A percentile compares a stretch with the other conserved stretches of the same genome.
Evolutionary conservation across 495 filamentous ascomycete species (phyloP).

Genomic region (Astrothelium macrocarpum): DNA sequence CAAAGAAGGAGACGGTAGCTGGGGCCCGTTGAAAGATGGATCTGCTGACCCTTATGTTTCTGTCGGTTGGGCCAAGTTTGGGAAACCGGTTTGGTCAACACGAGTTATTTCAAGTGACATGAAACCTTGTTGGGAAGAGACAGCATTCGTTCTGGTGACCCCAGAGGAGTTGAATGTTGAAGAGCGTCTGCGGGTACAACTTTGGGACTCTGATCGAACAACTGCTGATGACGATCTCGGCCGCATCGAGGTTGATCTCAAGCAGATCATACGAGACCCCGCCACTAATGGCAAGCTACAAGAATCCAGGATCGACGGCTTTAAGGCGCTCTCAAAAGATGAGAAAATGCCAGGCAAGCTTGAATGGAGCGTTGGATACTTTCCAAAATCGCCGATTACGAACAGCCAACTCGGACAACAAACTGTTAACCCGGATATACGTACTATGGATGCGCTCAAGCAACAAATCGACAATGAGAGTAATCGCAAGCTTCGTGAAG

Average conservation of each 20-base stretch:
- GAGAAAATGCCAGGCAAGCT: slow-evolving; percentile 61
- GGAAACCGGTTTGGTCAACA: slow-evolving; percentile 55
- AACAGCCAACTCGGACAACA: slow-evolving; percentile 44
- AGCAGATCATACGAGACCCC: slow-evolving; percentile 48
- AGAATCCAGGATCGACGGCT: slow-evolving; percentile 45
- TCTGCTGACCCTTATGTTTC: slow-evolving; percentile 60
- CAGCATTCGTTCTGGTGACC: slow-evolving; percentile 52
- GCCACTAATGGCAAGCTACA: slow-evolving; percentile 45
- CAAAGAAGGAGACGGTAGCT: slow-evolving; percentile 53
- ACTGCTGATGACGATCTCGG: slow-evolving; percentile 67
- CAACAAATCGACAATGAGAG: slow-evolving; percentile 42
- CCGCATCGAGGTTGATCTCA: slow-evolving; percentile 55
- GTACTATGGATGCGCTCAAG: slow-evolving; percentile 44
- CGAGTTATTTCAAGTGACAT: slow-evolving; percentile 54
- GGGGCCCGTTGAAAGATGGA: slow-evolving; percentile 45
- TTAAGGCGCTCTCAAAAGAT: slow-evolving; percentile 49
- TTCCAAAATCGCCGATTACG: slow-evolving; percentile 51
- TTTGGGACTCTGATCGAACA: slow-evolving; percentile 63
- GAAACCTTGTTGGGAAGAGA: slow-evolving; percentile 61
- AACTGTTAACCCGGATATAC: slow-evolving; percentile 42
- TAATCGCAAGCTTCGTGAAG: slow-evolving; percentile 53
- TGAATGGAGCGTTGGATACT: slow-evolving; percentile 62
- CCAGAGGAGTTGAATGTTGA: slow-evolving; percentile 61
- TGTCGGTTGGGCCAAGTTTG: slow-evolving; percentile 66
- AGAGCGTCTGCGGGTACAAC: slow-evolving; percentile 55